Conservation (phyloP, 225 moss, liverwort and hornwort species). For the Lunularia cruciata region DNA sequence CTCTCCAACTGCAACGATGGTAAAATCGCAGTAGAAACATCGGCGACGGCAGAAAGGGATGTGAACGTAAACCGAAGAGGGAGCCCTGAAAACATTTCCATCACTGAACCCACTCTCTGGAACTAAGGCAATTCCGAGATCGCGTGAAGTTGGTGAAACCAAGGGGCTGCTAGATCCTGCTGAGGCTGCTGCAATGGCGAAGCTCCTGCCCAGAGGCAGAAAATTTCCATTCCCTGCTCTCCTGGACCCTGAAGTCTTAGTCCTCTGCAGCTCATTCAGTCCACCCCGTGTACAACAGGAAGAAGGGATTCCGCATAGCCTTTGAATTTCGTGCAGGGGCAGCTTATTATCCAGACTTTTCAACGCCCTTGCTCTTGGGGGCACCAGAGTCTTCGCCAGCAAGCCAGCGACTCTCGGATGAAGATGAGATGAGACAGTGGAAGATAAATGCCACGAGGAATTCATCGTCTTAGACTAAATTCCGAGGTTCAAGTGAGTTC, state of each 20-base stretch:
- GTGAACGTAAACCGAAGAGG: constrained; percentile 78
- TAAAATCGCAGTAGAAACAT: constrained; percentile 95
- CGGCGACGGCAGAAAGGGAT: constrained; percentile 90
- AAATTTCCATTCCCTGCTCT: not conserved
- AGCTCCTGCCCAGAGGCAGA: not conserved
- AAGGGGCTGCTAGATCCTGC: not conserved
- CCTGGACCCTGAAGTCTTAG: not conserved
- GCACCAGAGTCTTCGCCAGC: not conserved
- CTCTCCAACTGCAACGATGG: constrained; percentile 82
- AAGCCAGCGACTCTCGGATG: constrained; percentile 1
- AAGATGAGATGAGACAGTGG: not conserved
- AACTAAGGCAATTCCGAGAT: not conserved
- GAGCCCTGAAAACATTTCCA: not conserved
- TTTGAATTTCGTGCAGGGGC: not conserved
- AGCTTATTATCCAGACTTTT: not conserved
- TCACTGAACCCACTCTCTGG: not conserved
- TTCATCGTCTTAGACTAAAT: not conserved
- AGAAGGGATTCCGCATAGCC: not conserved
- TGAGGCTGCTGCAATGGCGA: not conserved
- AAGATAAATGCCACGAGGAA: not conserved
- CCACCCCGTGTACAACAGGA: not conserved
- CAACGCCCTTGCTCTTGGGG: not conserved
- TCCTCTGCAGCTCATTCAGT: not conserved
- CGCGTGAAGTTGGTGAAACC: not conserved
- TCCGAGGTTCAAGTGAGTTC: too few relatives aligned